Evolutionary conservation across 176 grass and related monocot genomes (phyloP), one percentile per base, ranked within the genome.

Genomic region (Oryza punctata): DNA sequence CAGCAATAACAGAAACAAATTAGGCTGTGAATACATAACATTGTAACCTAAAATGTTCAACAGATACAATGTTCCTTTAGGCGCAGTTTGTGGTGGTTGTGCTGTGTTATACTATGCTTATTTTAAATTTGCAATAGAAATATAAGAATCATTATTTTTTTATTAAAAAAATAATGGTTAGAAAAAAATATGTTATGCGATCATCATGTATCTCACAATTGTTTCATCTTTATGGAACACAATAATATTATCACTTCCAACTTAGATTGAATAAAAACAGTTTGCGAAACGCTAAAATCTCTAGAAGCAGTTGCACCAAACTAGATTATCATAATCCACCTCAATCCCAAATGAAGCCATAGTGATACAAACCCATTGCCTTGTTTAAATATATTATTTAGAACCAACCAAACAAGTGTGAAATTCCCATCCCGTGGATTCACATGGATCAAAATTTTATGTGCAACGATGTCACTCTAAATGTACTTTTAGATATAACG

Each of bases 371-470:
- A 66, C 35, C 11, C 37, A 68, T 63, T 69, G 61, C 52, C 52
- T 72, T 33, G 30, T 73, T 69, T 25, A 75, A 73, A 11, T 24
- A 13, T 77, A 80, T 45, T 24, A 75, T 28, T 75, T 79, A 27
- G 5, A 38, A 60, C 67, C 21, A 69, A 80, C 65, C 35, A 47
- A 84, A 75, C 1, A 84, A 29, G 12, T 49, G 54, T 73, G 12
- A 70, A 67, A 37, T 50, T 28, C 35, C 10, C 26, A 63, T 61
- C 43, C 25, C 46, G 26, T 61, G 69, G 47, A 72, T 40, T 65
- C 57, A 61, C 24, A 72, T 43, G 57, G 2, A 44, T 79, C 32
- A 12, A 89, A 38, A 50, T 15, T 87, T 77, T 70, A 28, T 79
- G 45, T 84, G 24, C 59, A 67, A 78, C 10, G 3, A 66, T 21